phyloP scores from a whole-genome alignment of 2,329 filamentous ascomycete species.

The Fusarium chuoi region DNA sequence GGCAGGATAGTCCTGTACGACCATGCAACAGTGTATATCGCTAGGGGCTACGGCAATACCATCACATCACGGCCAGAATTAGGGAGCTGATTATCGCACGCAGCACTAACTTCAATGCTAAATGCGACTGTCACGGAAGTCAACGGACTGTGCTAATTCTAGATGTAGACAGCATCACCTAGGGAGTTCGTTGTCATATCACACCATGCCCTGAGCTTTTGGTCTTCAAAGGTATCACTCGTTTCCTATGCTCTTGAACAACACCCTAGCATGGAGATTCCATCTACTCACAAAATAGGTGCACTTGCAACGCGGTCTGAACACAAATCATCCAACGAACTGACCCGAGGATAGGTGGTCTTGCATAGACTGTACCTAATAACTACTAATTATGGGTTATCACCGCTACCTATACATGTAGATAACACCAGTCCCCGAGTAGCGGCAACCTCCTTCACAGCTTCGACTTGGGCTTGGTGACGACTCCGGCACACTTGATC shows the following conservation, averaged over 20 bases:
- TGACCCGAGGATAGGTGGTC: neutral
- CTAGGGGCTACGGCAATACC: rapidly evolving
- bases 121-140: neutral
- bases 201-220: neutral
- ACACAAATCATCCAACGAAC: rapidly evolving
- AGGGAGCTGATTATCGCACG: rapidly evolving
- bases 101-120: rapidly evolving
- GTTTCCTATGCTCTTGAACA: rapidly evolving
- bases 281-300: rapidly evolving
- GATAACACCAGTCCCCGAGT: rapidly evolving
- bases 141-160: rapidly evolving
- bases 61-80: rapidly evolving
- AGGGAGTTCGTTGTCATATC: rapidly evolving
- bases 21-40: rapidly evolving
- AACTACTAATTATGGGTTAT: rapidly evolving
- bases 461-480: slow-evolving; percentile 36
- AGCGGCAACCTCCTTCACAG: neutral
- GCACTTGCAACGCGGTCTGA: rapidly evolving
- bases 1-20: neutral
- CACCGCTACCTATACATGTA: rapidly evolving
- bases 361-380: neutral
- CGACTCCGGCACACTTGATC: slow-evolving; percentile 44
- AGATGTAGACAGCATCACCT: neutral
- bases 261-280: rapidly evolving
- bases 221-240: rapidly evolving